phyloP scores from a whole-genome alignment of 1,284 basidiomycete species.

The Ustilago sp. region DNA sequence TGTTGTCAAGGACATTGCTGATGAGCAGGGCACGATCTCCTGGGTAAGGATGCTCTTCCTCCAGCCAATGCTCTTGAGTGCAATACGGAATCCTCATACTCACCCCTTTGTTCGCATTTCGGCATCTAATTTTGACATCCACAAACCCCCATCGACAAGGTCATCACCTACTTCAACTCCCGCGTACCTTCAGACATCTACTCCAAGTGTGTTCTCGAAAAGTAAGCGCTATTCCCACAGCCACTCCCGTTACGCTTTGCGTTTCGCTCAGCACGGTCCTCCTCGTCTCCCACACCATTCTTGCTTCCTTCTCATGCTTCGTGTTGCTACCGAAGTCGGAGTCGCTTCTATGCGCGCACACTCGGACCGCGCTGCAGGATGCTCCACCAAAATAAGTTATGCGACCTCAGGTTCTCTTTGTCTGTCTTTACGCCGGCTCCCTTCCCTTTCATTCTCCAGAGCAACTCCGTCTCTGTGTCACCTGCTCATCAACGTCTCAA shows the following conservation, averaged over 20 bases:
- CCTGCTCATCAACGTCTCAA: background rate
- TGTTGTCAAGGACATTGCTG: slow-evolving; percentile 17
- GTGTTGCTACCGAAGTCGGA: background rate
- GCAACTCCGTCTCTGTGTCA: background rate
- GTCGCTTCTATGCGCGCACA: slow-evolving; percentile 1
- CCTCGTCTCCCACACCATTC: background rate
- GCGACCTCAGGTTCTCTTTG: background rate
- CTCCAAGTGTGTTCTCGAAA: slow-evolving; percentile 40
- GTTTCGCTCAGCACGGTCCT: background rate
- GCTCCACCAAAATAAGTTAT: background rate
- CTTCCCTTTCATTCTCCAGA: background rate
- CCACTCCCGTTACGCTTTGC: background rate
- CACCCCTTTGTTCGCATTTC: background rate
- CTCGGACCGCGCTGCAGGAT: background rate
- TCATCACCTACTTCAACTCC: slow-evolving; percentile 41
- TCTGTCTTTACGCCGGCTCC: background rate
- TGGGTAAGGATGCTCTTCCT: slow-evolving; percentile 8
- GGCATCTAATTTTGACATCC: background rate
- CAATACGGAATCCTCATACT: background rate
- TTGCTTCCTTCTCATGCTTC: background rate
- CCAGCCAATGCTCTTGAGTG: background rate
- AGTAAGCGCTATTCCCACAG: slow-evolving; percentile 10
- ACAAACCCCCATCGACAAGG: slow-evolving; percentile 29
- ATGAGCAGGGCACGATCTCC: slow-evolving; percentile 11
- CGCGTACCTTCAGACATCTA: slow-evolving; percentile 48